Evolutionary conservation across 352 stramenopile genomes (phyloP).

Genomic region (Halophytophthora batemanensis): DNA sequence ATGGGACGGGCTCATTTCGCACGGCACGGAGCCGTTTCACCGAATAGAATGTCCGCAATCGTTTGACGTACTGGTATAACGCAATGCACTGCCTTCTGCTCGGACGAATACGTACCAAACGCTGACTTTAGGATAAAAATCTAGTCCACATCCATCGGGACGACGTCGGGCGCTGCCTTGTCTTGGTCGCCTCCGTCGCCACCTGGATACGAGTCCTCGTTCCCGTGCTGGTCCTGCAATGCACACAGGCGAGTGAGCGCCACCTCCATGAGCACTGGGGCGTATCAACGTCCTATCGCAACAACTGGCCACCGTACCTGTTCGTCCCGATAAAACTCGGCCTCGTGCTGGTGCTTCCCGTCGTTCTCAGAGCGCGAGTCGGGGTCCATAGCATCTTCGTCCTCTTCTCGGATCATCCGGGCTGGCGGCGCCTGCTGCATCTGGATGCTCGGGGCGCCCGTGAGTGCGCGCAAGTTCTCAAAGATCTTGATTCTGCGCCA

Average conservation of each 20-base stretch:
- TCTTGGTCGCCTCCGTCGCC: constrained; percentile 32
- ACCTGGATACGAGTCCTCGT: constrained; percentile 37
- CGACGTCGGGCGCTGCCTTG: constrained; percentile 57
- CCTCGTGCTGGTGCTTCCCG: constrained; percentile 68
- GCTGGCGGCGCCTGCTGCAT: constrained; percentile 72
- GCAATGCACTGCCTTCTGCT: too few relatives aligned
- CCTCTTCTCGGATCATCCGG: constrained; percentile 74
- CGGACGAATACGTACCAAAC: too few relatives aligned
- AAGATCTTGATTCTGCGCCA: constrained; percentile 81
- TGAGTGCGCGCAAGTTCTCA: constrained; percentile 72
- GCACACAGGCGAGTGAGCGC: background rate
- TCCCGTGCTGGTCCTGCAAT: constrained; percentile 52
- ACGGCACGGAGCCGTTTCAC: too few relatives aligned
- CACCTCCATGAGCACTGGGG: background rate
- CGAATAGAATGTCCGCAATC: too few relatives aligned
- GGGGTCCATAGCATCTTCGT: constrained; percentile 69
- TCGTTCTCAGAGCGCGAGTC: constrained; percentile 73
- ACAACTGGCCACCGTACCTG: constrained; percentile 29
- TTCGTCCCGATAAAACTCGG: constrained; percentile 81
- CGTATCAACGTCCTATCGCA: background rate
- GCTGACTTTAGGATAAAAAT: too few relatives aligned
- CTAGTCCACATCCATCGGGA: constrained; percentile 79
- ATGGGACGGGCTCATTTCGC: too few relatives aligned
- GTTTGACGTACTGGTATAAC: too few relatives aligned
- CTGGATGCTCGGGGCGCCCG: constrained; percentile 76